phyloP scores from a whole-genome alignment of 1,284 basidiomycete species.

The Hymenochaete sp. region DNA sequence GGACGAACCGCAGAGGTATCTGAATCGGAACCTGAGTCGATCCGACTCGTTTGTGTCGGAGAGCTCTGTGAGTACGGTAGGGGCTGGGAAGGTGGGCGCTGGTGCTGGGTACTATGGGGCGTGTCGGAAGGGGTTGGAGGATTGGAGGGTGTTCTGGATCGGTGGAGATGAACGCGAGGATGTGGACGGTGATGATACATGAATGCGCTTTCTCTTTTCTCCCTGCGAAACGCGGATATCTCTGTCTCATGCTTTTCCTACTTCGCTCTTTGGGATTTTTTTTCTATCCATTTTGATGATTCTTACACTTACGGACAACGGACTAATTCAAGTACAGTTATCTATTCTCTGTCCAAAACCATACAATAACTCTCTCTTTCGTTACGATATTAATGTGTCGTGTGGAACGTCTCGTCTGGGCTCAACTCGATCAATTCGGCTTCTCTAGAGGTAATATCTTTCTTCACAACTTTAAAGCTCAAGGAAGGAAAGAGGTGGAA shows the following conservation, averaged over 20 bases:
- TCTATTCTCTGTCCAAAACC: neutral
- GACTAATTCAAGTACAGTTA: neutral
- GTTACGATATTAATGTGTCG: too few species aligned
- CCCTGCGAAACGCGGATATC: neutral
- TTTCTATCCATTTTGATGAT: neutral
- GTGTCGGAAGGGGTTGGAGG: slow-evolving; percentile 57
- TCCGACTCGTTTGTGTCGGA: slow-evolving; percentile 36
- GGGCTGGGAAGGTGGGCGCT: slow-evolving; percentile 36
- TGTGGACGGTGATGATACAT: slow-evolving; percentile 20
- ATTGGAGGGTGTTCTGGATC: slow-evolving; percentile 73
- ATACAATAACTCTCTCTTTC: slow-evolving; percentile 3
- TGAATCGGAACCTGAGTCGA: slow-evolving; percentile 23
- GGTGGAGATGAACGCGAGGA: slow-evolving; percentile 42
- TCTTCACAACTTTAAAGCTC: too few species aligned
- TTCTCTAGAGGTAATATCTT: too few species aligned
- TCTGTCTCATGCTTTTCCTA: neutral
- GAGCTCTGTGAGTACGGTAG: slow-evolving; percentile 45
- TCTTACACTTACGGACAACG: too few species aligned
- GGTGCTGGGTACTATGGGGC: slow-evolving; percentile 66
- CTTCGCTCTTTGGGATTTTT: neutral
- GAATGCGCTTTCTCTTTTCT: neutral
- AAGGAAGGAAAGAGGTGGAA: too few species aligned
- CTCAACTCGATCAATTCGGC: too few species aligned
- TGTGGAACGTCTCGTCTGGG: too few species aligned
- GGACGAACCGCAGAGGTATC: slow-evolving; percentile 42